Base-by-base conservation (phyloP, 1,284 basidiomycete genomes). In the Chalciporus sp. region DNA sequence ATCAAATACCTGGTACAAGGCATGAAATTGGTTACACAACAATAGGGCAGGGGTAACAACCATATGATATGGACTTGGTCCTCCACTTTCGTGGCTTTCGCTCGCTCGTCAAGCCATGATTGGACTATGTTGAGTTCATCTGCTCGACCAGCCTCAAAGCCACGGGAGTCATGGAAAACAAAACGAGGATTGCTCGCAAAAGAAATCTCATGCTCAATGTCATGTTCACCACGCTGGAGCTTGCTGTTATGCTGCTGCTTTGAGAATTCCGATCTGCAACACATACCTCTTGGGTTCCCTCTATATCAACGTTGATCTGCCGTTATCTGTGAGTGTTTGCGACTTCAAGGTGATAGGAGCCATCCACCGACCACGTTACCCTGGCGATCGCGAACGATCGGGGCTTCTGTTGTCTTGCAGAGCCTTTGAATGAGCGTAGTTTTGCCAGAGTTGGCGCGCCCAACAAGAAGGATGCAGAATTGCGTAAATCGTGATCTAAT, bases 221-320 rank as follows among this genome's bases (percentile, higher is more conserved):
- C 10, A 16, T 74, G 72, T 17, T 58, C 37, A n/a, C 68, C 67
- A 37, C 69, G 64, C 72, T 72, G 20, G 12, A n/a, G n/a, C n/a
- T n/a, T n/a, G n/a, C n/a, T n/a, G n/a, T n/a, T n/a, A n/a, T n/a
- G n/a, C n/a, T n/a, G n/a, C n/a, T n/a, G n/a, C n/a, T n/a, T n/a
- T n/a, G n/a, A n/a, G n/a, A n/a, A n/a, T n/a, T n/a, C n/a, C n/a
- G n/a, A n/a, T n/a, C n/a, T n/a, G n/a, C n/a, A n/a, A n/a, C n/a
- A n/a, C n/a, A n/a, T n/a, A n/a, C n/a, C n/a, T 14, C 7, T 10
- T 0, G 3, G 31, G 31, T 33, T 33, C 31, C 31, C 12, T 12
- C 12, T 2, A 33, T 3, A 12, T 33, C 5, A 10, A 33, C 3
- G 12, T 10, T 12, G 31, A 33, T 33, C 31, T 33, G 12, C 11